These are phyloP conservation scores for Candida orba DNA, from an alignment of 805 yeast species.

Conservation along the genomic window DNA sequence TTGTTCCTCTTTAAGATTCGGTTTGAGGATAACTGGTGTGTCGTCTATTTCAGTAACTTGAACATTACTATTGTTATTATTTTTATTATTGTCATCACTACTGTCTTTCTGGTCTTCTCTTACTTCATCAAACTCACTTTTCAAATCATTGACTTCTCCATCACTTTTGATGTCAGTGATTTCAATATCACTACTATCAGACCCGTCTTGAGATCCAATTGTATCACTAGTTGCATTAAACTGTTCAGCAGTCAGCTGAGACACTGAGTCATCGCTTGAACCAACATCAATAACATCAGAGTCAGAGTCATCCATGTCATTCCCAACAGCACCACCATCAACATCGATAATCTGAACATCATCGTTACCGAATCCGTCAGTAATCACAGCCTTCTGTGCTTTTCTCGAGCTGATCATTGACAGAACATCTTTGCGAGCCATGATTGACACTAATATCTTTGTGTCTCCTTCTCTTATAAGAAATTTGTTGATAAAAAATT, in stretches of 20 bases:
- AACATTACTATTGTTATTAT: too few relatives aligned
- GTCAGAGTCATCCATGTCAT: too few relatives aligned
- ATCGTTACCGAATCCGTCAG: neutral
- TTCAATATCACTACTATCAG: too few relatives aligned
- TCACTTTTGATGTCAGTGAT: too few relatives aligned
- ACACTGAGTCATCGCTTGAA: neutral
- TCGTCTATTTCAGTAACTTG: neutral
- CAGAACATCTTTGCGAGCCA: slow-evolving; percentile 1
- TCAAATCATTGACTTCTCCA: too few relatives aligned
- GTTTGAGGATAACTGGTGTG: neutral
- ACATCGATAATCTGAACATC: neutral
- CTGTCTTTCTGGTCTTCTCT: too few relatives aligned
- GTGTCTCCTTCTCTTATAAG: too few relatives aligned
- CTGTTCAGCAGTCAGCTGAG: neutral
- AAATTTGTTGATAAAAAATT: too few relatives aligned
- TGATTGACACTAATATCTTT: neutral
- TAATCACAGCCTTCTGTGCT: neutral
- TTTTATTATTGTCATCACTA: too few relatives aligned
- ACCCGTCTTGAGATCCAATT: too few relatives aligned
- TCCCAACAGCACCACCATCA: neutral
- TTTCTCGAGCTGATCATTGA: slow-evolving; percentile 1
- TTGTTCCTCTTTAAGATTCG: neutral
- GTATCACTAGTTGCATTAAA: neutral
- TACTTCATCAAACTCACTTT: too few relatives aligned
- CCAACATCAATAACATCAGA: neutral